Percentiles rank a stretch among this genome's conserved stretches.
Evolutionary conservation across 106 monocot genomes (phyloP).

Genomic region (Acorus gramineus): DNA sequence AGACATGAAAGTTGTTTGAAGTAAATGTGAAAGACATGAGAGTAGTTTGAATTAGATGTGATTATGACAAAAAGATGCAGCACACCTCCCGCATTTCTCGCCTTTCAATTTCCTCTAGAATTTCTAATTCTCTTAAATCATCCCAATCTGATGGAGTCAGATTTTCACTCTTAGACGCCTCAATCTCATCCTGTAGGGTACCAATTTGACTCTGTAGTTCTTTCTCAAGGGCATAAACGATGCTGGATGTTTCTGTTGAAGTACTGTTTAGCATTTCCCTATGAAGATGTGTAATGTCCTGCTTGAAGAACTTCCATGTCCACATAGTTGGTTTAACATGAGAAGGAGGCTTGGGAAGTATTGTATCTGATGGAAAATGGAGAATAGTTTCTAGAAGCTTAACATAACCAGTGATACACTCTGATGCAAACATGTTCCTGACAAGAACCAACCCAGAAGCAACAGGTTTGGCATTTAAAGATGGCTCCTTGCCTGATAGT

Average conservation of each 20-base stretch:
- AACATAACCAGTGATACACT: conserved; percentile 50
- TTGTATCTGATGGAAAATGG: conserved; percentile 70
- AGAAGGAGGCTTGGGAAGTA: conserved; percentile 42
- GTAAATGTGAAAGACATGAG: no score
- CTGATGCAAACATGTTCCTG: conserved; percentile 59
- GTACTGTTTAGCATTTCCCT: conserved; percentile 1
- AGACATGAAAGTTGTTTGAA: no score
- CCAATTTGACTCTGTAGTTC: conserved; percentile 18
- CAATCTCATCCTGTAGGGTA: conserved; percentile 13
- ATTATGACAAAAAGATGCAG: background rate
- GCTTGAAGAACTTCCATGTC: conserved; percentile 63
- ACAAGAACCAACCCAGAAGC: conserved; percentile 41
- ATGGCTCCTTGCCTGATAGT: conserved; percentile 39
- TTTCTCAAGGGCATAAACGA: conserved; percentile 46
- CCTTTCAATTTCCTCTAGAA: conserved; percentile 62
- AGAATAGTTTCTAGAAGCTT: conserved; percentile 80
- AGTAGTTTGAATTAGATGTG: no score
- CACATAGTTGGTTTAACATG: conserved; percentile 46
- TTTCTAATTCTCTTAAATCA: conserved; percentile 51
- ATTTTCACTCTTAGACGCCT: conserved; percentile 21
- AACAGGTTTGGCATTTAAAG: conserved; percentile 30
- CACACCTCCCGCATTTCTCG: conserved; percentile 78
- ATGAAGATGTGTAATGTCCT: conserved; percentile 17
- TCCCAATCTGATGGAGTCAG: conserved; percentile 70
- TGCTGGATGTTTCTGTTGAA: conserved; percentile 16